Percentiles rank a stretch among this genome's conserved stretches.
Evolutionary conservation across 2,329 filamentous ascomycete species (phyloP).

Genomic region (Pyricularia sp.): DNA sequence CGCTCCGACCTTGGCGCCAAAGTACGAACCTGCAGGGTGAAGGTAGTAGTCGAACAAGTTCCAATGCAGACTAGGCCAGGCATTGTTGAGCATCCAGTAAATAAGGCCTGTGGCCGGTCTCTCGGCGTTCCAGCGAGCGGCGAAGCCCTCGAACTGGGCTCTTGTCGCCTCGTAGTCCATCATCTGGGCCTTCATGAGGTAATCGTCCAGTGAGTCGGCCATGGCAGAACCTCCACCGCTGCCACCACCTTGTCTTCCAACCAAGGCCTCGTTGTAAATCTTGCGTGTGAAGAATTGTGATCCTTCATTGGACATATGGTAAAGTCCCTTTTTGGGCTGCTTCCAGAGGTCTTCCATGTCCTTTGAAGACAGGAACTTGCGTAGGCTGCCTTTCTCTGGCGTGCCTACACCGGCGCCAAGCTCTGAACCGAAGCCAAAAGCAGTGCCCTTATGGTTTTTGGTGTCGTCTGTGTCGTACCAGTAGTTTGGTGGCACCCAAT

Average conservation of each 20-base stretch:
- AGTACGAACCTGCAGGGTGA: constrained; percentile 43
- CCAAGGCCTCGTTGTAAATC: constrained; percentile 46
- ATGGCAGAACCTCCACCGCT: background rate
- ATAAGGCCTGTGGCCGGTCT: constrained; percentile 46
- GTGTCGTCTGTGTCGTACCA: constrained; percentile 37
- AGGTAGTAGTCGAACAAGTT: constrained; percentile 52
- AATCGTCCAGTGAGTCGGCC: constrained; percentile 32
- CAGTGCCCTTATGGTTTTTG: constrained; percentile 33
- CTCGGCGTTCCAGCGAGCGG: constrained; percentile 32
- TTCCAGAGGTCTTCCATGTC: constrained; percentile 46
- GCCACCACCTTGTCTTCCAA: constrained; percentile 31
- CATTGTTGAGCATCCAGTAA: constrained; percentile 57
- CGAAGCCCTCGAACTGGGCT: constrained; percentile 44
- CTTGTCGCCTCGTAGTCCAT: constrained; percentile 52
- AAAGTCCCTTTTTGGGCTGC: constrained; percentile 35
- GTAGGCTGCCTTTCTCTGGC: constrained; percentile 40
- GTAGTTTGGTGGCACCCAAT: constrained; percentile 53
- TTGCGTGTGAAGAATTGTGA: constrained; percentile 41
- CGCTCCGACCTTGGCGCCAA: constrained; percentile 39
- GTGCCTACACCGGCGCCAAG: constrained; percentile 49
- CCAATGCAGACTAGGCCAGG: constrained; percentile 54
- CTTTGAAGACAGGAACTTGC: constrained; percentile 33
- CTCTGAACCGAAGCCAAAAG: constrained; percentile 52
- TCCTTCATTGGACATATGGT: constrained; percentile 44
- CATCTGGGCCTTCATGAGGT: constrained; percentile 46